Conservation (phyloP, 2,329 filamentous ascomycete genomes). For the Sarocladium oryzae region DNA sequence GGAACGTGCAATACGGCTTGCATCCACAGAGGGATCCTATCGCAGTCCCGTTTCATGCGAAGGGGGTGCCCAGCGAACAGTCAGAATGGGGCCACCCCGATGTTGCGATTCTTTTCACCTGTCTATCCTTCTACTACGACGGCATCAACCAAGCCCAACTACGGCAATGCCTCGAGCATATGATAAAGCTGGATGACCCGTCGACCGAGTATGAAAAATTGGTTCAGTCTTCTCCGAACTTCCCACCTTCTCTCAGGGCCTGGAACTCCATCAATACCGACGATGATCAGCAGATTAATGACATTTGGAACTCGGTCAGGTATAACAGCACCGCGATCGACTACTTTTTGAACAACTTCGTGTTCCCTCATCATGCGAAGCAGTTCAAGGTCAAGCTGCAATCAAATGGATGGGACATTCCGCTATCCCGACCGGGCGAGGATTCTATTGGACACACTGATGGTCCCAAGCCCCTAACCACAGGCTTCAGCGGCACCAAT, state of each 20-base stretch:
- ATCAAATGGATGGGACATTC: slow-evolving; percentile 61
- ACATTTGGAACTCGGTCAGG: slow-evolving; percentile 45
- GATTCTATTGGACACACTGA: background rate
- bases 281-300: slow-evolving; percentile 41
- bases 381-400: slow-evolving; percentile 59
- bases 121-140: slow-evolving; percentile 60
- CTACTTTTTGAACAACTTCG: slow-evolving; percentile 55
- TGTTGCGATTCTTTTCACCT: slow-evolving; percentile 58
- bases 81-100: slow-evolving; percentile 65
- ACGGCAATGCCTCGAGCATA: slow-evolving; percentile 37
- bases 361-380: slow-evolving; percentile 59
- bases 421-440: background rate
- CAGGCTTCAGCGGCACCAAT: slow-evolving; percentile 68
- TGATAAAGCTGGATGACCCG: slow-evolving; percentile 51
- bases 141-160: slow-evolving; percentile 47
- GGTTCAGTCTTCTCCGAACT: slow-evolving; percentile 27
- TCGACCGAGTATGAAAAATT: slow-evolving; percentile 48
- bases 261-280: slow-evolving; percentile 55
- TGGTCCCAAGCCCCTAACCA: slow-evolving; percentile 37
- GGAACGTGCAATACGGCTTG: slow-evolving; percentile 60
- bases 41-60: slow-evolving; percentile 61
- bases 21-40: slow-evolving; percentile 49
- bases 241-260: slow-evolving; percentile 40
- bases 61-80: slow-evolving; percentile 54
- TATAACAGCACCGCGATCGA: slow-evolving; percentile 47